phyloP scores from a whole-genome alignment of 768 basidiomycete species.

The Dentipellis fragilis region DNA sequence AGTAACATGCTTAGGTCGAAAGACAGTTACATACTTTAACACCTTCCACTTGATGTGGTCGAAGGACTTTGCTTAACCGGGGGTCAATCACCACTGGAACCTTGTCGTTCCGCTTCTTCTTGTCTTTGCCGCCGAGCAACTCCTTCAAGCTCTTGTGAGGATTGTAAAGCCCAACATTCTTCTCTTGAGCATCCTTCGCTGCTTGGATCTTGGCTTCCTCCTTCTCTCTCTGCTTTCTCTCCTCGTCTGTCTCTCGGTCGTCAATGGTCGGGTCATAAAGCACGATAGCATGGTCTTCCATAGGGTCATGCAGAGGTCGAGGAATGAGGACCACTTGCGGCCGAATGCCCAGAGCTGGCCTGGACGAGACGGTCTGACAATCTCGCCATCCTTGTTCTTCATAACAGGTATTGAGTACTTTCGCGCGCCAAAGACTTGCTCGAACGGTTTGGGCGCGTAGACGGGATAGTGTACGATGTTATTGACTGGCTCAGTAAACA shows the following conservation, averaged over 20 bases:
- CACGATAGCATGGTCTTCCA: constrained; percentile 97
- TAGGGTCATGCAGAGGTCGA: constrained; percentile 91
- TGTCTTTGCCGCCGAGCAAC: constrained; percentile 63
- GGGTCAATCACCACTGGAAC: constrained; percentile 98
- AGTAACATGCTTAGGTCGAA: constrained; percentile 4
- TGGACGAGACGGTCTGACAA: constrained; percentile 47
- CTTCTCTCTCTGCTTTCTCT: constrained; percentile 61
- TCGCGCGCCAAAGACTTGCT: constrained; percentile 33
- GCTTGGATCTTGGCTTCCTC: constrained; percentile 60
- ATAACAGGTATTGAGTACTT: constrained; percentile 82
- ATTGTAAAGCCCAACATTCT: constrained; percentile 67
- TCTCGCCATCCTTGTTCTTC: constrained; percentile 57
- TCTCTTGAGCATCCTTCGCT: constrained; percentile 54
- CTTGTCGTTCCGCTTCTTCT: constrained; percentile 59
- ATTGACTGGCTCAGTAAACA: constrained; percentile 44
- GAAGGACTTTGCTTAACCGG: constrained; percentile 70
- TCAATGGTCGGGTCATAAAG: constrained; percentile 95
- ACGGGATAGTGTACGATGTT: constrained; percentile 64
- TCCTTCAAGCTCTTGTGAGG: constrained; percentile 88
- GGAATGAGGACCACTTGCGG: constrained; percentile 75
- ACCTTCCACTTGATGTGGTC: constrained; percentile 97
- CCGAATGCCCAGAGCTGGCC: constrained; percentile 76
- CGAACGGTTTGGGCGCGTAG: constrained; percentile 73
- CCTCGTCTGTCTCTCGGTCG: constrained; percentile 83
- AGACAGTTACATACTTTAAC: constrained; percentile 62